phyloP scores from a whole-genome alignment of 129 eudicot genomes.

The Arctium lappa region DNA sequence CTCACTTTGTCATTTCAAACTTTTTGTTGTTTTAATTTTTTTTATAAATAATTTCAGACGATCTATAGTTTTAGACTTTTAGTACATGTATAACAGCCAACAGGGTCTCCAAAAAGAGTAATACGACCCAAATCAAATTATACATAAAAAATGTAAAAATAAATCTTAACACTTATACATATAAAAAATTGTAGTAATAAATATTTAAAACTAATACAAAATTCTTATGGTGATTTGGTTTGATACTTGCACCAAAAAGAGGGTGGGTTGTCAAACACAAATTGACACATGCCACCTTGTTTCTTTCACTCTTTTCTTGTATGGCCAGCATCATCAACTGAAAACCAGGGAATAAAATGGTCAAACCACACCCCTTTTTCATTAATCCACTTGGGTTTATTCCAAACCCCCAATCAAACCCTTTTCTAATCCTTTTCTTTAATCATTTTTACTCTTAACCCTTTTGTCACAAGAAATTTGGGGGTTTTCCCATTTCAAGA shows the following conservation, averaged over 20 bases:
- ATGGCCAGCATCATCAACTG: constrained; percentile 27
- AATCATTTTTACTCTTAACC: neutral
- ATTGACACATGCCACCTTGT: constrained; percentile 38
- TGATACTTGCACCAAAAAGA: constrained; percentile 23
- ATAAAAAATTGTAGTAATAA: neutral
- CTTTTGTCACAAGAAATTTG: constrained; percentile 7
- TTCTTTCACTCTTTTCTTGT: neutral
- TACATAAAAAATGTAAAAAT: too few species aligned
- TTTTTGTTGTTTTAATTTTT: too few species aligned
- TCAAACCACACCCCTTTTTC: constrained; percentile 18
- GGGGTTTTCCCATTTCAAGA: constrained; percentile 23
- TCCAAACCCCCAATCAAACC: constrained; percentile 5
- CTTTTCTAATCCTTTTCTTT: constrained; percentile 14
- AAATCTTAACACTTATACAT: too few species aligned
- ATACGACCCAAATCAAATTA: too few species aligned
- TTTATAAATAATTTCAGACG: too few species aligned
- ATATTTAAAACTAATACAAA: neutral
- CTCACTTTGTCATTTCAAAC: too few species aligned
- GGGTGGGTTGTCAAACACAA: constrained; percentile 53
- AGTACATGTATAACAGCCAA: too few species aligned
- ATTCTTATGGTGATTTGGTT: constrained; percentile 7
- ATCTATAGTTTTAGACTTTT: too few species aligned
- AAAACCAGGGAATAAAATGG: constrained; percentile 28
- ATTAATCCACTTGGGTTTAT: constrained; percentile 5
- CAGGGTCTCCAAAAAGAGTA: too few species aligned